Evolutionary conservation across 2,329 filamentous ascomycete species (phyloP), one percentile per base, ranked within the genome.

Genomic region (Chrysosporium keratinophilum): DNA sequence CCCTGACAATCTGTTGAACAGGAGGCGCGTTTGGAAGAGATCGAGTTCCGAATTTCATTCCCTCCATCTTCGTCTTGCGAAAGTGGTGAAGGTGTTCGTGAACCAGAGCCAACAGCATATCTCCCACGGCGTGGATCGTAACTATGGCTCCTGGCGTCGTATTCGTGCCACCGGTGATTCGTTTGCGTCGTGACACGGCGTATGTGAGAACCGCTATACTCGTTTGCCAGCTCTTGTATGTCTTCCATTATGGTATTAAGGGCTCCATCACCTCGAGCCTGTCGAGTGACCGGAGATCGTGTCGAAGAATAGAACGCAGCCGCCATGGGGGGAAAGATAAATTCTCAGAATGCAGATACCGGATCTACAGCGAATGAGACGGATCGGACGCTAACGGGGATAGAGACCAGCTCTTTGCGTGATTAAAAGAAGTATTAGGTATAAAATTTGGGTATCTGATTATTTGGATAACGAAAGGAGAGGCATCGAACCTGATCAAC

Each of bases 171-270:
- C 12, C 23, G 10, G 10, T 37, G n/a, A 1, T 35, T 23, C 19
- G n/a, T 9, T 35, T 44, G 14, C 39, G 39, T 19, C 12, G n/a
- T 43, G 20, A n/a, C 23, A 28, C 40, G 17, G 11, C 34, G 35
- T 23, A 42, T 20, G 5, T 14, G 4, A 15, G 12, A 19, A 41
- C 35, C 47, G 15, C 35, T 19, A 23, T 51, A 34, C 15, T n/a
- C 37, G 9, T 15, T 60, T 47, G 58, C 54, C 57, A 63, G 65
- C 52, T 67, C 64, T 46, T 62, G 64, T 28, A 73, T 71, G 63
- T 82, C 78, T 71, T 83, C 79, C 55, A 82, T 76, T 74, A 83
- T 77, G 58, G 80, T 82, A 78, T 83, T 82, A 78, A 83, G 78
- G 14, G 35, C n/a, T 19, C 23, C 35, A 20, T 48, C 43, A 12